phyloP scores from a whole-genome alignment of 2,329 filamentous ascomycete species.

The Pseudogymnoascus pannorum region DNA sequence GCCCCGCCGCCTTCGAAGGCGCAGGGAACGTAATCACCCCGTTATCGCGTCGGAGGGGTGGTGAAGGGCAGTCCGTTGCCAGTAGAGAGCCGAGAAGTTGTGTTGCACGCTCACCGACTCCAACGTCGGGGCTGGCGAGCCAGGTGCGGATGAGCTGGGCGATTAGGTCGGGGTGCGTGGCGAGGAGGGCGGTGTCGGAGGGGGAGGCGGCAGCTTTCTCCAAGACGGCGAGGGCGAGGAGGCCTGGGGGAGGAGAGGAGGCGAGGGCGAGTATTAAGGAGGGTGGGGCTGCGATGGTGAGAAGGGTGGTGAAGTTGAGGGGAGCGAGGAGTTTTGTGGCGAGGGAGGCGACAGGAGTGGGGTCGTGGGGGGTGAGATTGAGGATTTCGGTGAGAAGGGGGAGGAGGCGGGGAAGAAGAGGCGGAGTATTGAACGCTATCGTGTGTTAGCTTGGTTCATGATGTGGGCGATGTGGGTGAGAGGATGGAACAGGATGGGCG shows the following conservation, averaged over 20 bases:
- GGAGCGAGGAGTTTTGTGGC: slow-evolving; percentile 49
- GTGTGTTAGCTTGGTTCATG: not conserved
- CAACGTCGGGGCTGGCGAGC: slow-evolving; percentile 46
- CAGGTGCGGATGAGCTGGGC: slow-evolving; percentile 43
- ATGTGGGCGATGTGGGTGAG: not conserved
- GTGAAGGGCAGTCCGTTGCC: slow-evolving; percentile 45
- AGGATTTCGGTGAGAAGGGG: slow-evolving; percentile 48
- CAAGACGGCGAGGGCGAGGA: slow-evolving; percentile 50
- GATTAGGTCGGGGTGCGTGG: slow-evolving; percentile 42
- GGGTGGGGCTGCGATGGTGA: slow-evolving; percentile 45
- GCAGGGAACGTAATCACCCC: slow-evolving; percentile 25
- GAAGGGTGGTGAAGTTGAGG: slow-evolving; percentile 43
- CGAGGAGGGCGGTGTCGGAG: slow-evolving; percentile 43
- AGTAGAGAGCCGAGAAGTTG: slow-evolving; percentile 47
- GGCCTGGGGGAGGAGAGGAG: slow-evolving; percentile 48
- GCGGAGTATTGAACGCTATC: slow-evolving; percentile 44
- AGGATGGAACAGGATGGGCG: not conserved
- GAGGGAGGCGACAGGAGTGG: slow-evolving; percentile 43
- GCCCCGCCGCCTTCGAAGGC: slow-evolving; percentile 17
- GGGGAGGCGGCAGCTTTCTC: slow-evolving; percentile 46
- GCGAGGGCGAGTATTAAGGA: slow-evolving; percentile 45
- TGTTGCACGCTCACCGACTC: slow-evolving; percentile 47
- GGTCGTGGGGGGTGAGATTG: slow-evolving; percentile 43
- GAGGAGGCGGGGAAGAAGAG: slow-evolving; percentile 46
- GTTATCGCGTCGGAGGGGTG: slow-evolving; percentile 13